Base-by-base conservation (phyloP, 1,284 basidiomycete genomes). In the Xerocomus cyaneibrunnescens region DNA sequence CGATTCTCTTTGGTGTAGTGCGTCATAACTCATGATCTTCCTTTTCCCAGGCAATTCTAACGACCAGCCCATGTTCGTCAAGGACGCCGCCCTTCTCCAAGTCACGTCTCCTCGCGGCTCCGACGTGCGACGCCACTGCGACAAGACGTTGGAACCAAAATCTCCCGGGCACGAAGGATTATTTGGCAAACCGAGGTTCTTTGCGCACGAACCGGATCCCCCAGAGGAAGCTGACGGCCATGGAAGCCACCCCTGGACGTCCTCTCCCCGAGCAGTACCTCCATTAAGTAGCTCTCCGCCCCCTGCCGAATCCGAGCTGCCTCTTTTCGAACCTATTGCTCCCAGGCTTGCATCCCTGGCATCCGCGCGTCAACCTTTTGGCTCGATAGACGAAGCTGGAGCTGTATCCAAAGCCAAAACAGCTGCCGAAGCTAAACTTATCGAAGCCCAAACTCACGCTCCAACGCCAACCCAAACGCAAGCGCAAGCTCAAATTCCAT, bases 401-500 rank as follows among this genome's bases (percentile, higher is more conserved):
- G 14, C 2, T 9, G 21, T 16, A 21, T 16, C 16, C 36, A 27
- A 41, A 19, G 27, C 13, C n/a, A 19, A 36, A 12, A n/a, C 37
- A 1, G 52, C 57, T 3, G 27, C 32, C 19, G 19, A 38, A 30
- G 19, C 6, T 7, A 28, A 23, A 4, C 6, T 17, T 13, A 4
- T 17, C 10, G 36, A 21, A 7, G 13, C 40, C 0, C 55, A 57
- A 12, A n/a, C 39, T 0, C 52, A 58, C 22, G 37, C 54, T 7
- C 55, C 62, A 36, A 45, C 34, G 5, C 40, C 41, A 13, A 38
- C 12, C 14, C 56, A 5, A 22, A 39, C 38, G 0, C 61, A 66
- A 43, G 55, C 9, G 0, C 61, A 67, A 46, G 57, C 56, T 7
- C 72, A 63, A 9, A 73, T 86, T 38, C 84, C 84, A 2, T 87